A percentile compares a stretch with the other conserved stretches of the same genome.
These are phyloP conservation scores for Allomyces javanicus DNA, from an alignment of 192 early-diverging fungal species.

Conservation along the genomic window DNA sequence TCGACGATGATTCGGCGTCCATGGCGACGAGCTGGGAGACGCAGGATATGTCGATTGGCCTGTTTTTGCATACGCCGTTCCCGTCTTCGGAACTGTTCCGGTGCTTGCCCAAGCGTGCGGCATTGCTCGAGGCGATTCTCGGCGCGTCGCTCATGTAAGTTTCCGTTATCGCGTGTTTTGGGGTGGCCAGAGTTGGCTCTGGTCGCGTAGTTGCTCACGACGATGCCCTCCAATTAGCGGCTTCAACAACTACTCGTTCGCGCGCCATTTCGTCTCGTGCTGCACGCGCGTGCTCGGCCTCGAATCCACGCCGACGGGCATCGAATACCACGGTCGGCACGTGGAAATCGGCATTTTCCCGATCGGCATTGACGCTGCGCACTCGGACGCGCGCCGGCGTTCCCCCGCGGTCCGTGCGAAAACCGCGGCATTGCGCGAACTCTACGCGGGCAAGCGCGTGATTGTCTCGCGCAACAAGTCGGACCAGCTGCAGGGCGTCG, in stretches of 20 bases:
- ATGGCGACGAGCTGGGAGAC: too few relatives aligned
- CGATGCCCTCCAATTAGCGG: too few relatives aligned
- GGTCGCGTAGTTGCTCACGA: too few relatives aligned
- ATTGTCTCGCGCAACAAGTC: conserved; percentile 89
- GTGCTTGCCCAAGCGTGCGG: conserved; percentile 45
- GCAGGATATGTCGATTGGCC: too few relatives aligned
- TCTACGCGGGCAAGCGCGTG: conserved; percentile 74
- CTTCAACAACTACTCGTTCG: too few relatives aligned
- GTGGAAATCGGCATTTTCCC: conserved; percentile 81
- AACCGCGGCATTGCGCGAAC: conserved; percentile 54
- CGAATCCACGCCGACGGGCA: conserved; percentile 74
- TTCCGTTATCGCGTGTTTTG: too few relatives aligned
- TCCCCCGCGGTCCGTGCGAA: conserved; percentile 54
- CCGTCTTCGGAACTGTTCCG: conserved; percentile 37
- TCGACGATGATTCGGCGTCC: too few relatives aligned
- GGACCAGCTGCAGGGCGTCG: conserved; percentile 81
- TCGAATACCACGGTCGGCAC: conserved; percentile 62
- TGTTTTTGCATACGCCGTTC: conserved; percentile 7
- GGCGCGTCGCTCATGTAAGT: conserved; percentile 57
- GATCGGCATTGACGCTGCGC: conserved; percentile 80
- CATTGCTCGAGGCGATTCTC: conserved; percentile 72
- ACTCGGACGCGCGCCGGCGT: conserved; percentile 25
- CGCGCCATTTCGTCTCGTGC: conserved; percentile 62
- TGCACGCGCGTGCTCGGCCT: conserved; percentile 84
- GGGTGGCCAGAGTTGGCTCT: too few relatives aligned